Evolutionary conservation across 2,329 filamentous ascomycete genomes (phyloP), one percentile per base, ranked within the genome.

Genomic region (Daldinia sp.): DNA sequence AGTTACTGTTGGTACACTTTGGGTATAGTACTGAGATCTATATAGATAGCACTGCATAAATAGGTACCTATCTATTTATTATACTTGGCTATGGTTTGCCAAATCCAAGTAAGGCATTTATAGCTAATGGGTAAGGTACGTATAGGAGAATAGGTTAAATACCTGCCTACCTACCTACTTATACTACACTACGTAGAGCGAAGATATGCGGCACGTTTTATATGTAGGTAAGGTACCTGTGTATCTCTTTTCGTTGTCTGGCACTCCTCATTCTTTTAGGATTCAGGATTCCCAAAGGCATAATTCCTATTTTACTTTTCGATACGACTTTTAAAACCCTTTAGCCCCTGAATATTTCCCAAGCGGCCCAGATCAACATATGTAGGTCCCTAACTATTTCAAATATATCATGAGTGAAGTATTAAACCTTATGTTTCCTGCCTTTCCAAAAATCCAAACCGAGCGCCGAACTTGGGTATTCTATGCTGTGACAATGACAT

Each of bases 401-500:
- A 29, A 48, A 29, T 15, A 25, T 27, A 7, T 11, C 13, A 17
- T n/a, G 9, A 19, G 21, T 29, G 17, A 39, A 25, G 35, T 50
- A 32, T n/a, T 11, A 23, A 32, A 9, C 23, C 37, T 8, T 48
- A 27, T 17, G 11, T 15, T n/a, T 17, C 3, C 34, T 8, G 19
- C 29, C 60, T 27, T 27, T 54, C 35, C 35, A 15, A 27, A 27
- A 51, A 51, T 23, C 49, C 27, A 19, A 27, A 9, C 57, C 13
- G 15, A 43, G 54, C 60, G 60, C 60, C 54, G 9, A 63, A 63
- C 30, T 41, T 47, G 61, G 61, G 50, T 59, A 59, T 63, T 55
- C 7, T 19, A 58, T 41, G 25, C 30, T 54, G 34, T 11, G 15
- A n/a, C 10, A 41, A 52, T 8, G n/a, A 51, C 19, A 47, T 21